These are phyloP conservation scores for Sporisorium reilianum DNA, from an alignment of 1,284 basidiomycete genomes.

Conservation along the genomic window DNA sequence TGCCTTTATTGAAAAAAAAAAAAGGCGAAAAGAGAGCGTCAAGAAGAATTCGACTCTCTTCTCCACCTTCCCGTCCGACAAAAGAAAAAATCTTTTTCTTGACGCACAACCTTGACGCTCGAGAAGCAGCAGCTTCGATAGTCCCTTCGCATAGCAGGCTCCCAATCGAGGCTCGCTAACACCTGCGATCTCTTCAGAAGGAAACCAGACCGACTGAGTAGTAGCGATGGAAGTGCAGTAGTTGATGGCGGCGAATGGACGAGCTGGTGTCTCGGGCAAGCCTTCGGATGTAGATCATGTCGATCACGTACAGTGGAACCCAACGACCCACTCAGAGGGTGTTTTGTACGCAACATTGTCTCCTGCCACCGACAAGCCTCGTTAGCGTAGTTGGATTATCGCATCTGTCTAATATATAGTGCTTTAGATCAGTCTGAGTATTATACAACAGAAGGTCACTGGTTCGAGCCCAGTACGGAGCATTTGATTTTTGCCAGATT, in stretches of 20 bases:
- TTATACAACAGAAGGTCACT: conserved; percentile 52
- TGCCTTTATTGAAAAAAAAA: background rate
- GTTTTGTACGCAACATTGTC: background rate
- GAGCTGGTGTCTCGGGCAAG: background rate
- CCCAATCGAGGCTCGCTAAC: no score
- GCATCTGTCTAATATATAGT: conserved; percentile 47
- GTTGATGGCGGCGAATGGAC: background rate
- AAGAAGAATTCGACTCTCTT: conserved; percentile 23
- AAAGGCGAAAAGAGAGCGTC: background rate
- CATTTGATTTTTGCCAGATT: conserved; percentile 21
- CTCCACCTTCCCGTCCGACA: conserved; percentile 39
- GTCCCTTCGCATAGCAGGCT: no score
- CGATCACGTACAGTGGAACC: no score
- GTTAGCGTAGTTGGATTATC: conserved; percentile 54
- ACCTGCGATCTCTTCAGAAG: no score
- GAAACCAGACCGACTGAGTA: no score
- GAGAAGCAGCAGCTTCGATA: background rate
- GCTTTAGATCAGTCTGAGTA: conserved; percentile 31
- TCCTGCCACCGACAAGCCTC: conserved; percentile 10
- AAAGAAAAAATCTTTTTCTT: conserved; percentile 1
- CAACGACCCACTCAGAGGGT: background rate
- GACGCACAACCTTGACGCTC: background rate
- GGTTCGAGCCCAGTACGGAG: conserved; percentile 58
- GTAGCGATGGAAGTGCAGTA: no score
- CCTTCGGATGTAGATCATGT: no score